phyloP scores from a whole-genome alignment of 2,329 filamentous ascomycete genomes.

The Cordyceps pruinosa region DNA sequence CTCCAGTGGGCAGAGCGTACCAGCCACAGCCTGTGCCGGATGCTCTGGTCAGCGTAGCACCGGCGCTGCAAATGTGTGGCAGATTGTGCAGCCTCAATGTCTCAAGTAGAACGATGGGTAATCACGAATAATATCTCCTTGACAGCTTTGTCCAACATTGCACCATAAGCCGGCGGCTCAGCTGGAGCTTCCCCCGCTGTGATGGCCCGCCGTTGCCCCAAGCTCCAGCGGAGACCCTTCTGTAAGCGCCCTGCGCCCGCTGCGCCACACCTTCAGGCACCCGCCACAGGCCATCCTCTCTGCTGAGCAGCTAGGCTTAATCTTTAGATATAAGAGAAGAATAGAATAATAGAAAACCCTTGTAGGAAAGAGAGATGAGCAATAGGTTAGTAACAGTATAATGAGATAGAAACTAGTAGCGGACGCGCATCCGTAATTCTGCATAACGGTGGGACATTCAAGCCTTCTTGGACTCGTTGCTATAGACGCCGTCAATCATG shows the following conservation, averaged over 20 bases:
- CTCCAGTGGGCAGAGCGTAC: background rate
- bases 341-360: too few relatives aligned
- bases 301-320: too few relatives aligned
- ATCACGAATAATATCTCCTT: background rate
- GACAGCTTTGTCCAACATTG: background rate
- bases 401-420: too few relatives aligned
- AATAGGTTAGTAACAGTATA: too few relatives aligned
- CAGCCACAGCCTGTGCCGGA: background rate
- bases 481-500: too few relatives aligned
- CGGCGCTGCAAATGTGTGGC: background rate
- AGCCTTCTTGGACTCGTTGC: too few relatives aligned
- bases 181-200: background rate
- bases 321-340: too few relatives aligned
- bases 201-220: background rate
- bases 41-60: background rate
- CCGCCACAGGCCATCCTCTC: too few relatives aligned
- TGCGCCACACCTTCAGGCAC: background rate
- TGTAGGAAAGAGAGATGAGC: too few relatives aligned
- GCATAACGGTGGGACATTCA: too few relatives aligned
- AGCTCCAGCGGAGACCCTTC: background rate
- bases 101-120: background rate
- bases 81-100: background rate
- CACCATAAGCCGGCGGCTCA: background rate
- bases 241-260: background rate
- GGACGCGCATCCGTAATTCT: too few relatives aligned